Evolutionary conservation across 768 basidiomycete genomes (phyloP).

Genomic region (Podaxis sp.): DNA sequence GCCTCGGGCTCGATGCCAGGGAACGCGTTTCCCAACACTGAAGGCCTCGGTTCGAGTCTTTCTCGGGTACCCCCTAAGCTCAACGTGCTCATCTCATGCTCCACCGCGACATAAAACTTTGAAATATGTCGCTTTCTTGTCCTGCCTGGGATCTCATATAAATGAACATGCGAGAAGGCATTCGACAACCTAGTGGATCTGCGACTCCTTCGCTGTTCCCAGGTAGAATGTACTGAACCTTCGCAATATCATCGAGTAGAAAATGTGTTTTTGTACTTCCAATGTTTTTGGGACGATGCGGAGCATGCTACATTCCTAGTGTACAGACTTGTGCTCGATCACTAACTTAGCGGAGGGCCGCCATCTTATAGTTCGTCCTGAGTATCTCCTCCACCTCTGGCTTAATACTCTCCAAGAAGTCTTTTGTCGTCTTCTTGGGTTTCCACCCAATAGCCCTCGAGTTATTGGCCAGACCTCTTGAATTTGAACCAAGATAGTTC

Average conservation of each 20-base stretch:
- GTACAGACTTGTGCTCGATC: not conserved
- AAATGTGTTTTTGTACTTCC: too few relatives aligned
- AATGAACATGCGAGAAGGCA: not conserved
- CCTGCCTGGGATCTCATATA: not conserved
- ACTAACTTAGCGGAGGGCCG: not conserved
- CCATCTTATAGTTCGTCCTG: not conserved
- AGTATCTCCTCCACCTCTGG: slow-evolving; percentile 37
- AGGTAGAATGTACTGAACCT: not conserved
- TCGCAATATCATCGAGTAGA: not conserved
- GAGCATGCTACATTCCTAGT: too few relatives aligned
- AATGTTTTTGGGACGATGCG: too few relatives aligned
- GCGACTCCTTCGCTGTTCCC: too few relatives aligned
- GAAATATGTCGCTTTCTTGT: not conserved
- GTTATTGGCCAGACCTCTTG: slow-evolving; percentile 43
- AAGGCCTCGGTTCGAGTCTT: not conserved
- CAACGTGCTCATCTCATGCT: not conserved
- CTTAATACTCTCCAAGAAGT: slow-evolving; percentile 49
- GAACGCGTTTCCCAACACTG: not conserved
- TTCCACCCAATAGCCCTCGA: slow-evolving; percentile 51
- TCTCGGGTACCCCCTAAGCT: not conserved
- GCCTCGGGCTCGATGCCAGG: not conserved
- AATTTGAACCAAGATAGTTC: slow-evolving; percentile 31
- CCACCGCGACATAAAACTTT: not conserved
- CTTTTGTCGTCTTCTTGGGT: slow-evolving; percentile 45
- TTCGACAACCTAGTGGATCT: not conserved